Conservation (phyloP, 371 early-diverging fungal genomes). For the Encephalitozoon romaleae region DNA sequence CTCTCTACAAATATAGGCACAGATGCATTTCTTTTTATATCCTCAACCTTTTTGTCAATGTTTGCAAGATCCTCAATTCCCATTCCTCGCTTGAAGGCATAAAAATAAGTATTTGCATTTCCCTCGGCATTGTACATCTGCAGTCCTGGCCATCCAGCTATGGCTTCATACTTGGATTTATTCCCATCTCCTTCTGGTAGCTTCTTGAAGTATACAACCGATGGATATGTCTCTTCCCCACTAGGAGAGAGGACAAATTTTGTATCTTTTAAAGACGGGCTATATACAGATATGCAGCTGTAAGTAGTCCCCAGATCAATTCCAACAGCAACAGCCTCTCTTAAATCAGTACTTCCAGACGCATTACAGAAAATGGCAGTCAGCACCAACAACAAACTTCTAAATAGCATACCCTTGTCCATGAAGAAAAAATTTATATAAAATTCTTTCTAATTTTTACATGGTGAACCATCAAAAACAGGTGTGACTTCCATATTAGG, state of each 20-base stretch:
- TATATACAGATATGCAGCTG: slow-evolving; percentile 91
- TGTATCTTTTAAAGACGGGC: slow-evolving; percentile 67
- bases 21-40: slow-evolving; percentile 61
- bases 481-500: background rate
- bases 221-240: slow-evolving; percentile 87
- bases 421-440: background rate
- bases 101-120: slow-evolving; percentile 77
- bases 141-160: slow-evolving; percentile 68
- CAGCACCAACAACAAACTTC: background rate
- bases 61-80: slow-evolving; percentile 66
- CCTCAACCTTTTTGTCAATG: slow-evolving; percentile 63
- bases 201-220: slow-evolving; percentile 77
- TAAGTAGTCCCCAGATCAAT: slow-evolving; percentile 94
- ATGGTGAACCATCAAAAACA: background rate
- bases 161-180: slow-evolving; percentile 58
- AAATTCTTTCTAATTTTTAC: background rate
- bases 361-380: background rate
- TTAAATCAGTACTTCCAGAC: background rate
- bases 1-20: slow-evolving; percentile 30
- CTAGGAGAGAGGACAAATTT: slow-evolving; percentile 74
- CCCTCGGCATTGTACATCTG: slow-evolving; percentile 81
- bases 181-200: slow-evolving; percentile 67
- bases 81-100: slow-evolving; percentile 88
- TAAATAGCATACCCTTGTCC: background rate
- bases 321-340: slow-evolving; percentile 55